Evolutionary conservation across 345 rosid species (phyloP), one percentile per base, ranked within the genome.

Genomic region (Hibiscus mutabilis): DNA sequence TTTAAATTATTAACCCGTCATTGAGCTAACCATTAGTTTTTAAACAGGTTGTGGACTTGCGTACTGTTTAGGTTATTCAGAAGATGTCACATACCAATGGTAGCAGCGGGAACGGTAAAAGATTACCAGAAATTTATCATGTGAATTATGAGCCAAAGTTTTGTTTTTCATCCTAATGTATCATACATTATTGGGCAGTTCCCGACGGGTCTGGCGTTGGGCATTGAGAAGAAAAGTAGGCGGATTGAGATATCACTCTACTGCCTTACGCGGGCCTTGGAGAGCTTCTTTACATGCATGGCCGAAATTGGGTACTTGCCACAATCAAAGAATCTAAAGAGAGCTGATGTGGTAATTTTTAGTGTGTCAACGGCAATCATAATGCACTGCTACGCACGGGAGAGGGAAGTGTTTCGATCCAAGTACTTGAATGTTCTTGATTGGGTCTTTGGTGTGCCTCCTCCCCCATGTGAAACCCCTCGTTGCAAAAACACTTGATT

Each of bases 401-500:
- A 88, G 77, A 85, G 98, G 77, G 97, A 94, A 6, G 97, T 90
- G 22, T 94, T 91, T 70, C 83, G 92, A 35, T 94, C 97, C 60
- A 94, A 94, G 82, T 94, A 94, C 77, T 81, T 91, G 74, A 91
- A 94, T 27, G 97, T 94, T 40, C 87, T 94, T 6, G 97, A 94
- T 70, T 94, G 98, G 98, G 96, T 91, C 56, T 91, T 91, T 27
- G 97, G 96, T 42, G 91, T 91, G 62, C 98, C 97, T 51, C 84
- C 85, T 53, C 85, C 87, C 21, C 78, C 86, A 1, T 78, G 81
- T 22, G 86, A 88, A 85, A 83, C 88, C 60, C 91, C 91, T 7
- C 79, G 78, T 42, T 66, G 77, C 81, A 85, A 84, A 76, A 46
- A 62, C n/a, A 40, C 4, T 12, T 9, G 9, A n/a, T 24, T 24